These are phyloP conservation scores for Cryptococcus amylolentus DNA, from an alignment of 1,284 basidiomycete genomes.

Conservation along the genomic window DNA sequence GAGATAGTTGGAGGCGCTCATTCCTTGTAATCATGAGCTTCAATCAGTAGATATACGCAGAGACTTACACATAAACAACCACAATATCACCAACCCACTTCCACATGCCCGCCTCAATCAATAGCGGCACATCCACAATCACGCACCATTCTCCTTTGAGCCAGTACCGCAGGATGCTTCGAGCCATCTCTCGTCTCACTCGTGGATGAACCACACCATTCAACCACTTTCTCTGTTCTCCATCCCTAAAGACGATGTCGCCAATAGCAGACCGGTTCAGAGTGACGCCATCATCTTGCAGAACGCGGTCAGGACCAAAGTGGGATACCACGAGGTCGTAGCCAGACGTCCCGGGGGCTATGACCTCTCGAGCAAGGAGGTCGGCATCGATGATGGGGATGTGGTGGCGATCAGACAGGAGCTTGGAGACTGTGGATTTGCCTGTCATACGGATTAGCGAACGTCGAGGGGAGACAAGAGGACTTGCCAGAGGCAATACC, in stretches of 20 bases:
- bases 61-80: constrained; percentile 65
- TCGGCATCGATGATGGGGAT: constrained; percentile 91
- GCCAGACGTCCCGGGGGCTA: constrained; percentile 75
- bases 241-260: constrained; percentile 76
- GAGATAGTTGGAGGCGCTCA: constrained; percentile 64
- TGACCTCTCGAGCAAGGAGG: constrained; percentile 79
- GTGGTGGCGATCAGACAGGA: constrained; percentile 58
- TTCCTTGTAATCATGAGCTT: constrained; percentile 52
- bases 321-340: constrained; percentile 64
- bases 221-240: constrained; percentile 64
- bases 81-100: constrained; percentile 77
- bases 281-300: constrained; percentile 62
- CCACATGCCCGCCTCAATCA: constrained; percentile 87
- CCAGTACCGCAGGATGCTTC: constrained; percentile 70
- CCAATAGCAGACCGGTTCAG: constrained; percentile 83
- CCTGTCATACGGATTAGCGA: constrained; percentile 23
- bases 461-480: background rate
- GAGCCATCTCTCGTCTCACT: constrained; percentile 71
- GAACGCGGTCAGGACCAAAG: constrained; percentile 66
- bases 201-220: constrained; percentile 89
- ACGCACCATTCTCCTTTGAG: constrained; percentile 70
- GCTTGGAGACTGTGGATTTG: constrained; percentile 83
- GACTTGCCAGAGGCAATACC: constrained; percentile 81
- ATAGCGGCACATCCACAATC: constrained; percentile 86
- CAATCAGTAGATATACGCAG: background rate